Evolutionary conservation across 73 alveolate genomes (phyloP), one percentile per base, ranked within the genome.

Genomic region (Blepharisma stoltei): DNA sequence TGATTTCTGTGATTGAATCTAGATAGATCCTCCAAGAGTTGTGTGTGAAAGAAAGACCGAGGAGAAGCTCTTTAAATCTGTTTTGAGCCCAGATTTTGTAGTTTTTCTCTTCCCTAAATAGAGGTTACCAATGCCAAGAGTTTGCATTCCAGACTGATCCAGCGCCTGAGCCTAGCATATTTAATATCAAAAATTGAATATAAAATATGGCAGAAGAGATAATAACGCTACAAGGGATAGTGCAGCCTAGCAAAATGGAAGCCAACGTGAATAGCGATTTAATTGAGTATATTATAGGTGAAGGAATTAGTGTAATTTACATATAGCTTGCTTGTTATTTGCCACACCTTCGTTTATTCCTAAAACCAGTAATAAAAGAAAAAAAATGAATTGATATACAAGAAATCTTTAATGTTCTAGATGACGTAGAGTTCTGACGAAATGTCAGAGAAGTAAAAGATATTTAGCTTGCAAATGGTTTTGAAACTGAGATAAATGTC

Each of bases 81-180:
- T 71, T 67, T 66, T 81, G 71, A 41, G 88, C 88, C 60, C 71
- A 70, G 32, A 81, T 77, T 7, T 84, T 81, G 77, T 86, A 81
- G 73, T 86, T 86, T 54, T 81, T 67, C 54, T 86, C 93, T 60
- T 86, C 93, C 93, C 41, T 32, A 32, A 32, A 32, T 32, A 32
- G 41, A 32, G 41, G 41, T 32, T 32, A 32, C 41, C 93, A 86
- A 71, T 86, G 93, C 93, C 93, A 86, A 6, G 83, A 78, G 82
- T 81, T 81, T 47, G 80, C 71, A 69, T 86, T 86, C 93, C 93
- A 86, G 21, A 86, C 65, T 14, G 89, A 81, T 18, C 93, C 93
- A 4, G 71, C 89, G 11, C 93, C 93, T 25, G 60, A 32, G 41
- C 41, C 41, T 0, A 32, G 41, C 41, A 32, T 32, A 32, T 32